Base-by-base conservation (phyloP, 257 asterid species). In the Perilla frutescens region DNA sequence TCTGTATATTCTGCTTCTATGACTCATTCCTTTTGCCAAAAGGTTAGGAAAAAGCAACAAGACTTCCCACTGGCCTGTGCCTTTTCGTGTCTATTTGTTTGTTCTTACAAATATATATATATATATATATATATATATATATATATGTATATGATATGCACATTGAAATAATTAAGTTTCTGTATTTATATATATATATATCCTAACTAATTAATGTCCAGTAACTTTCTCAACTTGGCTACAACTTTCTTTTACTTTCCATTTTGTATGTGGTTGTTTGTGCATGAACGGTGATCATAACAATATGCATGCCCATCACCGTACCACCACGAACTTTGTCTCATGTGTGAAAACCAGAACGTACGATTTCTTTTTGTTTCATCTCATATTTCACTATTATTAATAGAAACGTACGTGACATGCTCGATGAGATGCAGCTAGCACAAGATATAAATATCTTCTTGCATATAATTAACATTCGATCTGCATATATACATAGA, bases 21-120 rank as follows among this genome's bases (percentile, higher is more conserved):
- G 67, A 66, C 75, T 70, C 58, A 76, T 85, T 76, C 65, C 76
- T 80, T 72, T 73, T 82, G 81, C 67, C 76, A 57, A 63, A 76
- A 73, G 32, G 57, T 41, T 53, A 14, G 49, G 51, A 20, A 14
- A 63, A 64, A 15, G 13, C 8, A 74, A 74, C 31, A 34, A 32
- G 9, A 8, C 43, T 45, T 13, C 37, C 45, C 41, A 20, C 39
- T 39, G 39, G 31, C 65, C 43, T 48, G 31, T 48, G 50, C 44
- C 8, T 59, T 74, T 74, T 74, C 68, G 73, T 66, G 54, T 65
- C 68, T 45, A 66, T 34, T 59, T 71, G 76, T 59, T 71, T 71
- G 43, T 75, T 45, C 64, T 32, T 50, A 75, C 14, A 37, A 68
- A 40, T 36, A 54, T 63, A 58, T 62, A 2, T 43, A 4, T 53